These are phyloP conservation scores for Xylariaceae sp. DNA, from an alignment of 2,329 filamentous ascomycete genomes.

Conservation along the genomic window DNA sequence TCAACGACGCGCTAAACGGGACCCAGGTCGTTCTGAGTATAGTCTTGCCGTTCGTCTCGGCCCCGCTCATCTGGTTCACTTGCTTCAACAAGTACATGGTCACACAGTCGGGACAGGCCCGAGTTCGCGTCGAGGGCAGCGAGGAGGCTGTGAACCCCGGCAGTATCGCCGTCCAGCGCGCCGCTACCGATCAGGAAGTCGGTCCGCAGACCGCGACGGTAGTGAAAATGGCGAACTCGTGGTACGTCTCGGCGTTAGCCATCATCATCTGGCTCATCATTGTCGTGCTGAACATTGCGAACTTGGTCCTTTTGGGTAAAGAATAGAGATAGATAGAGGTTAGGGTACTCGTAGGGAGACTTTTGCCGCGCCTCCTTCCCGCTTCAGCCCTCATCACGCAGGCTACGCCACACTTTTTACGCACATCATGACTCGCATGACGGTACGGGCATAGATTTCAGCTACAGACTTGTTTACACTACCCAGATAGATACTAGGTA, in stretches of 20 bases:
- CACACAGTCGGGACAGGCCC: conserved; percentile 45
- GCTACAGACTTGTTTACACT: too few relatives aligned
- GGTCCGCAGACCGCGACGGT: conserved; percentile 1
- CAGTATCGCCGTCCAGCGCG: background rate
- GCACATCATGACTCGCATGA: too few relatives aligned
- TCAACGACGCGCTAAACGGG: conserved; percentile 67
- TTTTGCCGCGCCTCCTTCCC: background rate
- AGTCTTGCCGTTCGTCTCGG: conserved; percentile 75
- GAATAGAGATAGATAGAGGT: conserved; percentile 3
- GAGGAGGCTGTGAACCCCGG: conserved; percentile 13
- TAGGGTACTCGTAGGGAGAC: background rate
- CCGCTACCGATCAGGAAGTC: conserved; percentile 11
- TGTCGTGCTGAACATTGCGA: conserved; percentile 62
- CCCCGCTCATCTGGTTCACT: conserved; percentile 81
- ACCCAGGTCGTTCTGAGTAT: conserved; percentile 74
- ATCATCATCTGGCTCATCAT: conserved; percentile 68
- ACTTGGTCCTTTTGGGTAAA: conserved; percentile 30
- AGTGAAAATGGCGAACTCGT: conserved; percentile 67
- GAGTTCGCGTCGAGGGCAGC: conserved; percentile 31
- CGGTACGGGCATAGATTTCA: too few relatives aligned
- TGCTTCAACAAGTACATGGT: conserved; percentile 76
- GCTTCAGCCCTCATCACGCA: too few relatives aligned
- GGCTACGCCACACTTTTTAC: too few relatives aligned
- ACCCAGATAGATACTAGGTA: too few relatives aligned
- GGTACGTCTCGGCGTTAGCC: conserved; percentile 53